Conservation (phyloP, 768 basidiomycete genomes). For the Boletus tomentosulus region DNA sequence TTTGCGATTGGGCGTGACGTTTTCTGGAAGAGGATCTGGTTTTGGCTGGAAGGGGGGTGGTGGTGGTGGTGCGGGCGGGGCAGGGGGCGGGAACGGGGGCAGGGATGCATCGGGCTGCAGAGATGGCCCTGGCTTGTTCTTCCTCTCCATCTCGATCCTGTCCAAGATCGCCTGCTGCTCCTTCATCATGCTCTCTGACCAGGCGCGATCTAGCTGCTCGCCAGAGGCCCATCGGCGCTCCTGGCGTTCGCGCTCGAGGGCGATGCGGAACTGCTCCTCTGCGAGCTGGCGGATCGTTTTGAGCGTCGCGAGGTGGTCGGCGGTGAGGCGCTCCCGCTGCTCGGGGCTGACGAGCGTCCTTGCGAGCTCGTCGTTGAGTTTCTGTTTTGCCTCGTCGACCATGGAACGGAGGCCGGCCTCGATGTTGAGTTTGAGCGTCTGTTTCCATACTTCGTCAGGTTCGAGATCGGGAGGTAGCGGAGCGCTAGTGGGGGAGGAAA, state of each 20-base stretch:
- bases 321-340: constrained; percentile 34
- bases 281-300: constrained; percentile 42
- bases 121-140: constrained; percentile 15
- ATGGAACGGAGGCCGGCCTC: constrained; percentile 38
- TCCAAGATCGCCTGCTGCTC: constrained; percentile 46
- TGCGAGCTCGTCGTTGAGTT: constrained; percentile 48
- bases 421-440: constrained; percentile 44
- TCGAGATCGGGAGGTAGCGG: constrained; percentile 32
- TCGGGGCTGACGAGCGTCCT: constrained; percentile 33
- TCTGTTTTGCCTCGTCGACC: constrained; percentile 62
- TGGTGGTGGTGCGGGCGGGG: neutral
- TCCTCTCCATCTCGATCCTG: constrained; percentile 41
- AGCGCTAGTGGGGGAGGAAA: constrained; percentile 7
- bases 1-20: constrained; percentile 7
- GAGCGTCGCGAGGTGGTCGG: constrained; percentile 41
- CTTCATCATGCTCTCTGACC: constrained; percentile 32
- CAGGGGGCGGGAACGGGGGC: neutral
- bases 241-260: constrained; percentile 45
- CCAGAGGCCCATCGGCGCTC: constrained; percentile 48
- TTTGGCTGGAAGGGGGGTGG: neutral
- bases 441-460: constrained; percentile 56
- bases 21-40: constrained; percentile 8
- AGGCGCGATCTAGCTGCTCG: constrained; percentile 29
- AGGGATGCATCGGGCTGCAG: constrained; percentile 5
- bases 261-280: constrained; percentile 41